phyloP scores from a whole-genome alignment of 1,139 yeast species.

The Taiozyma onychis region DNA sequence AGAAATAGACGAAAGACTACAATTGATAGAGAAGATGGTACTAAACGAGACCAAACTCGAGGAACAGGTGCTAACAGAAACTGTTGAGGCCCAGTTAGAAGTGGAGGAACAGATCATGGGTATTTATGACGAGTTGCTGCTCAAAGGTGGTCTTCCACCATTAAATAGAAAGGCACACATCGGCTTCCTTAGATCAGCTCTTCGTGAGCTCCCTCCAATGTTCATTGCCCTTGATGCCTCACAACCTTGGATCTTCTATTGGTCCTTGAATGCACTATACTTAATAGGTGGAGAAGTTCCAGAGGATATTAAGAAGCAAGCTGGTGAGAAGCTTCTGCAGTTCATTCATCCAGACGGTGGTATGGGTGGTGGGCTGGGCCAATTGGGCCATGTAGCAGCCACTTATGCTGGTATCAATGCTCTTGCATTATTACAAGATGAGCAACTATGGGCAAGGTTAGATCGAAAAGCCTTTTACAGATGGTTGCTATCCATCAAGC shows the following conservation, averaged over 20 bases:
- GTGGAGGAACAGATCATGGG: conserved; percentile 30
- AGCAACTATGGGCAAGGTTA: conserved; percentile 35
- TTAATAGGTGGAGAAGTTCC: conserved; percentile 32
- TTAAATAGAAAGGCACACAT: conserved; percentile 27
- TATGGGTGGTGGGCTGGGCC: conserved; percentile 80
- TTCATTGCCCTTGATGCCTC: conserved; percentile 66
- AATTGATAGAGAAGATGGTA: conserved; percentile 13
- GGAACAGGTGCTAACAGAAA: conserved; percentile 30
- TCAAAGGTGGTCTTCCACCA: conserved; percentile 18
- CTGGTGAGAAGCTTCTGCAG: conserved; percentile 27
- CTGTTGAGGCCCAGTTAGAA: conserved; percentile 37
- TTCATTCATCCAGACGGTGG: conserved; percentile 50
- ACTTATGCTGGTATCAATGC: conserved; percentile 75
- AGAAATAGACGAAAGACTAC: conserved; percentile 14
- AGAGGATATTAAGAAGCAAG: conserved; percentile 19
- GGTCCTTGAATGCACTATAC: conserved; percentile 62
- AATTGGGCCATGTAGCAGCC: conserved; percentile 79
- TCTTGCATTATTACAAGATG: conserved; percentile 48
- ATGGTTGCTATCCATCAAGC: conserved; percentile 67
- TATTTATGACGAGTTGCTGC: conserved; percentile 25
- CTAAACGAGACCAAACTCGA: conserved; percentile 7
- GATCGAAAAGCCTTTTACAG: conserved; percentile 43
- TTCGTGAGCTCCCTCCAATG: conserved; percentile 43
- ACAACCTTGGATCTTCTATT: conserved; percentile 85
- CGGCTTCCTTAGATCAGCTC: conserved; percentile 35